Evolutionary conservation across 805 yeast genomes (phyloP).

Genomic region (Saccharomycopsis sp.): DNA sequence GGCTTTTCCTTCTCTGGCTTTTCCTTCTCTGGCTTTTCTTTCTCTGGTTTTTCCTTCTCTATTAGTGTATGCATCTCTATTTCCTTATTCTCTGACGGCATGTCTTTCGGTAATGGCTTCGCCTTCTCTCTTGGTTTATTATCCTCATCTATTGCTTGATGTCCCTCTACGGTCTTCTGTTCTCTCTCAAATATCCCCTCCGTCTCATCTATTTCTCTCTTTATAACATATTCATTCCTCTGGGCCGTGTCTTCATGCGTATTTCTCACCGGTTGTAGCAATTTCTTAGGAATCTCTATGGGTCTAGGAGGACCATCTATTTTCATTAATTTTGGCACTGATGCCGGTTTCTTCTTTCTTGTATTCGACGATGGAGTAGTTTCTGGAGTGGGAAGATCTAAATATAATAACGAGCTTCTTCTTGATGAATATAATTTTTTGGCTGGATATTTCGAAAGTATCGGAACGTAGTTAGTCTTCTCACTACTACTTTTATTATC

Average conservation of each 20-base stretch:
- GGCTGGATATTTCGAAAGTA: background rate
- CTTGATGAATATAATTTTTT: constrained; percentile 1
- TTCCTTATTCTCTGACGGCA: no score
- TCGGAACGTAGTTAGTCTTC: background rate
- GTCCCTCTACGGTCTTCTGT: background rate
- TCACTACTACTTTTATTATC: background rate
- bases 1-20: background rate
- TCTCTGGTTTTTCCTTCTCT: background rate
- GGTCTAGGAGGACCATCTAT: constrained; percentile 20
- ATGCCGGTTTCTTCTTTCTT: background rate
- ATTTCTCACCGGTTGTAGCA: background rate
- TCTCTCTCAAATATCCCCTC: background rate
- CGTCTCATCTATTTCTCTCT: background rate
- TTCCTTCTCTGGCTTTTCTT: background rate
- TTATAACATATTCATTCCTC: background rate
- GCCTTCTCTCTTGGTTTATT: background rate
- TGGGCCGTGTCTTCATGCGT: background rate
- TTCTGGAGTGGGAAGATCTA: constrained; percentile 1
- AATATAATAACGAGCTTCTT: background rate
- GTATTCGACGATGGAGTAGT: background rate
- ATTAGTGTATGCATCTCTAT: background rate
- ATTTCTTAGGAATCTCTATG: constrained; percentile 14
- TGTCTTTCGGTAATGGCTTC: no score
- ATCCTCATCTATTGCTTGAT: background rate
- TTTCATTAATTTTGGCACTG: constrained; percentile 15